Evolutionary conservation across 2,329 filamentous ascomycete species (phyloP).

Genomic region (Colletotrichum sp.): DNA sequence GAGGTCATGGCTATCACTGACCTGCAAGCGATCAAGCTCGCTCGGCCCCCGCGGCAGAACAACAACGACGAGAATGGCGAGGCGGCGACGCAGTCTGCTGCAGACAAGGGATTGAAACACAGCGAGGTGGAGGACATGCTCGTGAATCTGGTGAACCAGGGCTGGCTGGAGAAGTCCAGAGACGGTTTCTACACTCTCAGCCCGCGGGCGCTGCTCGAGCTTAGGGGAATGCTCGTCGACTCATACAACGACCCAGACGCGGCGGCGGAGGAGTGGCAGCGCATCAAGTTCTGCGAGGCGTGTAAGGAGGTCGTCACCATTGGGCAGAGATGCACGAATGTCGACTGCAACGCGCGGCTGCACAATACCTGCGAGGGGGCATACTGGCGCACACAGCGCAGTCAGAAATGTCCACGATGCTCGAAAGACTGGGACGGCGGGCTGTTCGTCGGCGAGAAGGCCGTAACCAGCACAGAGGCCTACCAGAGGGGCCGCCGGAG

Average conservation of each 20-base stretch:
- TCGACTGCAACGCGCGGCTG: constrained; percentile 71
- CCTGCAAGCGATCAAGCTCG: constrained; percentile 78
- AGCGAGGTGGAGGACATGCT: constrained; percentile 79
- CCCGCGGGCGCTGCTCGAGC: constrained; percentile 81
- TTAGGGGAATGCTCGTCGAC: constrained; percentile 82
- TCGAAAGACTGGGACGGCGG: constrained; percentile 53
- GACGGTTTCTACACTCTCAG: constrained; percentile 78
- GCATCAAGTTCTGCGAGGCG: constrained; percentile 85
- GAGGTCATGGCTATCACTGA: constrained; percentile 84
- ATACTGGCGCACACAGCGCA: constrained; percentile 72
- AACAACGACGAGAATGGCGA: constrained; percentile 35
- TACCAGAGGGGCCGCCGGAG: constrained; percentile 49
- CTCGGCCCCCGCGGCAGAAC: constrained; percentile 51
- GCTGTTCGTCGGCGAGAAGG: constrained; percentile 60
- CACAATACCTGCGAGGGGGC: constrained; percentile 79
- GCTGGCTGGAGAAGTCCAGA: constrained; percentile 81
- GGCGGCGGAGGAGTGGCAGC: constrained; percentile 67
- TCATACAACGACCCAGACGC: constrained; percentile 82
- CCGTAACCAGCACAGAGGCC: constrained; percentile 58
- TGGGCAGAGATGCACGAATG: constrained; percentile 76
- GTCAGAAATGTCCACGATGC: constrained; percentile 70
- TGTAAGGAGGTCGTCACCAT: constrained; percentile 90
- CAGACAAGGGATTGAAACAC: constrained; percentile 70
- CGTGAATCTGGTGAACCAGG: constrained; percentile 72
- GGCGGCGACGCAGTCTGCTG: constrained; percentile 32